A percentile compares a stretch with the other conserved stretches of the same genome.
phyloP scores from a whole-genome alignment of 495 filamentous ascomycete species.

The Aspergillus campestris region DNA sequence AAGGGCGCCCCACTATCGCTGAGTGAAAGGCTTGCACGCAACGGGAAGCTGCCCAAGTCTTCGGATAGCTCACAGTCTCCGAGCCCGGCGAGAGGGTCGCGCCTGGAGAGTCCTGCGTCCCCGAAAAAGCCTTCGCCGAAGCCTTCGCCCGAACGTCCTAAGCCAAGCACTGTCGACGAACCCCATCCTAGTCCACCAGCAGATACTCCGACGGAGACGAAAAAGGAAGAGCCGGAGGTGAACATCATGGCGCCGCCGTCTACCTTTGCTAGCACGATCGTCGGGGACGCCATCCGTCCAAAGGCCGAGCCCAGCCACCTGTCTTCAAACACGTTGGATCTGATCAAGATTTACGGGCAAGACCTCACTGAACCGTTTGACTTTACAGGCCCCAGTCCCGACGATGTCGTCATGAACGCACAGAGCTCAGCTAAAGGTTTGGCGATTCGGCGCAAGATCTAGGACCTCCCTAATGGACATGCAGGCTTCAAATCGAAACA shows the following conservation, averaged over 20 bases:
- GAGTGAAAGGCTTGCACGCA: slow-evolving; percentile 30
- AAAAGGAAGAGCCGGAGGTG: slow-evolving; percentile 9
- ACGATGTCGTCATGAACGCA: slow-evolving; percentile 80
- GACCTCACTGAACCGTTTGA: slow-evolving; percentile 47
- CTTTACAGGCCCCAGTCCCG: slow-evolving; percentile 88
- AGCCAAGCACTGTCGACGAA: slow-evolving; percentile 1
- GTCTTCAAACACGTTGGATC: slow-evolving; percentile 32
- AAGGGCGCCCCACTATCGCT: slow-evolving; percentile 20
- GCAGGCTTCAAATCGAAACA: slow-evolving; percentile 42
- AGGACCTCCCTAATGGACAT: slow-evolving; percentile 32
- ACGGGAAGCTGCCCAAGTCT: slow-evolving; percentile 21
- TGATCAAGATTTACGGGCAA: slow-evolving; percentile 43
- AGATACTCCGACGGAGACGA: slow-evolving; percentile 1
- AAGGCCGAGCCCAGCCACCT: slow-evolving; percentile 33
- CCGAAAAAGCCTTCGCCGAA: slow-evolving; percentile 15
- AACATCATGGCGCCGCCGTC: slow-evolving; percentile 47
- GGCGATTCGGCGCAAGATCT: slow-evolving; percentile 40
- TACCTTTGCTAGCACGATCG: slow-evolving; percentile 59
- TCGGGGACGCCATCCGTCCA: slow-evolving; percentile 35
- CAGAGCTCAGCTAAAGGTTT: slow-evolving; percentile 80
- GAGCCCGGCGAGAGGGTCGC: slow-evolving; percentile 13
- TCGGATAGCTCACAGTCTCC: slow-evolving; percentile 20
- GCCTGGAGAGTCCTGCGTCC: slow-evolving; percentile 8
- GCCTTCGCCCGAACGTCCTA: slow-evolving; percentile 11
- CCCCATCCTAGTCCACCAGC: neutral